Evolutionary conservation across 805 yeast species (phyloP).

Genomic region (Teunomyces cretensis): DNA sequence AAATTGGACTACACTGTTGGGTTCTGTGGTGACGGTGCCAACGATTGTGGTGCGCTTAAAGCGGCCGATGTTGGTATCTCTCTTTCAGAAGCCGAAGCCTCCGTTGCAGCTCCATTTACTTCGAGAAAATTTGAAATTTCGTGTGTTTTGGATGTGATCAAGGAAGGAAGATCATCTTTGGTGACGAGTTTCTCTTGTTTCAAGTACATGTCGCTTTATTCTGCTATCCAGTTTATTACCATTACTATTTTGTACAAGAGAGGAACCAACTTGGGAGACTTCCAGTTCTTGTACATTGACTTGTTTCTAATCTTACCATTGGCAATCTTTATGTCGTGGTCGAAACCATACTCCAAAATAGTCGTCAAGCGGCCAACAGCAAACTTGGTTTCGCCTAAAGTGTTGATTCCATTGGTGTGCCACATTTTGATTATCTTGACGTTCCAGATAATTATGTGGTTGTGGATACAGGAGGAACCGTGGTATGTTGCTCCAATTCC

Average conservation of each 20-base stretch:
- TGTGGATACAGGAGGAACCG: conserved; percentile 48
- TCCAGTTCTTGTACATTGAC: conserved; percentile 94
- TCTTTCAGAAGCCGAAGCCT: conserved; percentile 95
- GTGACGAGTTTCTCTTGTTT: conserved; percentile 96
- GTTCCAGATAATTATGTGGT: conserved; percentile 75
- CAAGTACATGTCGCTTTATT: conserved; percentile 95
- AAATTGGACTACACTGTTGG: conserved; percentile 88
- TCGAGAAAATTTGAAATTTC: conserved; percentile 86
- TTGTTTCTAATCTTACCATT: conserved; percentile 86
- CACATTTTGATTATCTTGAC: conserved; percentile 62
- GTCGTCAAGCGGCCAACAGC: conserved; percentile 87
- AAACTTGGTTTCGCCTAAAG: conserved; percentile 84
- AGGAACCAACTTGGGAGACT: conserved; percentile 94
- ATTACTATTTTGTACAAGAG: conserved; percentile 81
- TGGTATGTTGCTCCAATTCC: conserved; percentile 86
- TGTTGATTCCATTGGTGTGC: conserved; percentile 77
- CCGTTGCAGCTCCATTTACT: conserved; percentile 98
- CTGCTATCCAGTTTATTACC: conserved; percentile 92
- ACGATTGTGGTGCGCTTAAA: conserved; percentile 97
- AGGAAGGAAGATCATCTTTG: conserved; percentile 91
- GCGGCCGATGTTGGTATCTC: conserved; percentile 98
- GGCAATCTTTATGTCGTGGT: conserved; percentile 98
- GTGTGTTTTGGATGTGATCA: conserved; percentile 87
- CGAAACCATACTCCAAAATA: conserved; percentile 66
- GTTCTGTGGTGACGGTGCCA: conserved; percentile 99